phyloP scores from a whole-genome alignment of 1,139 yeast species.

The Taiozyma onychis region DNA sequence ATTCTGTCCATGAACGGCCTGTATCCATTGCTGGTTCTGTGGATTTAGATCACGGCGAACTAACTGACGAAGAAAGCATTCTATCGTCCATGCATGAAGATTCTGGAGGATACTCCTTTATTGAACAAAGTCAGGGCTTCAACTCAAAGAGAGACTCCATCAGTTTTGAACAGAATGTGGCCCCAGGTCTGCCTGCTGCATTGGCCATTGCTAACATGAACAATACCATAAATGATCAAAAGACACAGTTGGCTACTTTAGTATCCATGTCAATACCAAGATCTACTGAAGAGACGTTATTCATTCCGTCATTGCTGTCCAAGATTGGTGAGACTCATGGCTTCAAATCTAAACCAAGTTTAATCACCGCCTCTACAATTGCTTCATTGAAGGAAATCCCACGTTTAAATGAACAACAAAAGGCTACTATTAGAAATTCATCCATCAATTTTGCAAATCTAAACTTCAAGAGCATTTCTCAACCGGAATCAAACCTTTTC shows the following conservation, averaged over 20 bases:
- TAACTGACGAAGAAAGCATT: conserved; percentile 46
- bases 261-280: conserved; percentile 74
- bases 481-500: conserved; percentile 38
- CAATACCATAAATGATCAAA: conserved; percentile 30
- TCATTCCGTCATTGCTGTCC: conserved; percentile 65
- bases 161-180: conserved; percentile 52
- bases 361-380: conserved; percentile 61
- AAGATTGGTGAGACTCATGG: conserved; percentile 66
- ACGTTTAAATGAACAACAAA: conserved; percentile 18
- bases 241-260: conserved; percentile 52
- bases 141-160: background rate
- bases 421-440: conserved; percentile 19
- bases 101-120: background rate
- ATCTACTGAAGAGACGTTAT: conserved; percentile 70
- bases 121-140: background rate
- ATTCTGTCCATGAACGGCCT: conserved; percentile 54
- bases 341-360: conserved; percentile 60
- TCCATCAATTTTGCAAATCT: conserved; percentile 28
- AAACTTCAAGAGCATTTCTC: conserved; percentile 30
- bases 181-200: conserved; percentile 79
- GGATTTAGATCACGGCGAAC: conserved; percentile 36
- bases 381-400: conserved; percentile 57
- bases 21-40: conserved; percentile 58
- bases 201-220: conserved; percentile 40
- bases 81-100: conserved; percentile 11